A percentile compares a stretch with the other conserved stretches of the same genome.
These are phyloP conservation scores for Platismatia glauca DNA, from an alignment of 495 filamentous ascomycete genomes.

Conservation along the genomic window DNA sequence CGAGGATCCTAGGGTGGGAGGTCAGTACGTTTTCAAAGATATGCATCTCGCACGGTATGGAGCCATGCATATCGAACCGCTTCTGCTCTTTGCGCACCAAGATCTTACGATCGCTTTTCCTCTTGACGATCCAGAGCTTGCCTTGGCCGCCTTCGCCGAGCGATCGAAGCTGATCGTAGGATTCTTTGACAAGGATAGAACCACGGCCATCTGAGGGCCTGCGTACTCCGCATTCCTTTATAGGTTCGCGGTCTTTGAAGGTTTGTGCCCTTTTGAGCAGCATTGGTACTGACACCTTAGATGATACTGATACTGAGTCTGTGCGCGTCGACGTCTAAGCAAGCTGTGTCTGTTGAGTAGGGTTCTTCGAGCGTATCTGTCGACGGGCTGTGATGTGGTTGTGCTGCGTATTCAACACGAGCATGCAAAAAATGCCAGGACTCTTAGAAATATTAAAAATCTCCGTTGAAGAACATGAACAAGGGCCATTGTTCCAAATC, in stretches of 20 bases:
- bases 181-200: background rate
- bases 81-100: constrained; percentile 10
- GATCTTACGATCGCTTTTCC: background rate
- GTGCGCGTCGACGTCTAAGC: background rate
- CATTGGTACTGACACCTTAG: no score
- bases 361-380: background rate
- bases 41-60: background rate
- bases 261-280: no score
- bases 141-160: constrained; percentile 14
- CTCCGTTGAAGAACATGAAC: background rate
- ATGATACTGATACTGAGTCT: background rate
- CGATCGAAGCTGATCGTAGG: background rate
- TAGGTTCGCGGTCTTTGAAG: background rate
- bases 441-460: background rate
- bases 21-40: constrained; percentile 1
- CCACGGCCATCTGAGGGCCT: background rate
- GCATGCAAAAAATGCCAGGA: background rate
- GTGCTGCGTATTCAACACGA: background rate
- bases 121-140: background rate
- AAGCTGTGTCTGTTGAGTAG: background rate
- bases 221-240: background rate
- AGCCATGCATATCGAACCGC: background rate
- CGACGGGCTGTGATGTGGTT: background rate
- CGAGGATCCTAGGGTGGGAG: background rate
- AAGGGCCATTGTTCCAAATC: background rate